A percentile compares a stretch with the other conserved stretches of the same genome.
These are phyloP conservation scores for Pigoraptor vietnamica DNA, from an alignment of 78 protist genomes.

Conservation along the genomic window DNA sequence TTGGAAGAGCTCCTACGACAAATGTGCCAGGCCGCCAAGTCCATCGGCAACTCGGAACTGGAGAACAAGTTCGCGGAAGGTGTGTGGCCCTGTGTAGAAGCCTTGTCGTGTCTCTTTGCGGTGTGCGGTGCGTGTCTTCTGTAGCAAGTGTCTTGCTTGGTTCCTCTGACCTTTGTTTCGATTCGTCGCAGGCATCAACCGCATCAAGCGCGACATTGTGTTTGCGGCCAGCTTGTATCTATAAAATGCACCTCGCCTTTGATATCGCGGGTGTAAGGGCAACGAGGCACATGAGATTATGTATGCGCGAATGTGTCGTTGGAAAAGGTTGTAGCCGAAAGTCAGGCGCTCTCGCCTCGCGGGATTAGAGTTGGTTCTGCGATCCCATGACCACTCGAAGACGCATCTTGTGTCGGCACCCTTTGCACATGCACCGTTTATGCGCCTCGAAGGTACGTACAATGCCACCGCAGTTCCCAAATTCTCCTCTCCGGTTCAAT, in stretches of 20 bases:
- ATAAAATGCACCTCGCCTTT: constrained; percentile 18
- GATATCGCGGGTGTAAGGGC: not conserved
- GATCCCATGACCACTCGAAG: too few relatives aligned
- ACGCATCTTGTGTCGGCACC: too few relatives aligned
- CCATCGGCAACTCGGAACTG: constrained; percentile 84
- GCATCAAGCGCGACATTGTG: constrained; percentile 86
- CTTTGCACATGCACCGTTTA: too few relatives aligned
- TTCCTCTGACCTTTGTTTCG: constrained; percentile 86
- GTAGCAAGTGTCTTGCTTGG: not conserved
- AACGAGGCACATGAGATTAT: too few relatives aligned
- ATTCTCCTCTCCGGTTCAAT: too few relatives aligned
- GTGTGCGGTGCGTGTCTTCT: not conserved
- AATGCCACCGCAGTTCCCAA: too few relatives aligned
- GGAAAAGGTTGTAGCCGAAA: too few relatives aligned
- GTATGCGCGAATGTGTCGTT: too few relatives aligned
- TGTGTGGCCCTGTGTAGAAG: not conserved
- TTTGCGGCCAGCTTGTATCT: constrained; percentile 78
- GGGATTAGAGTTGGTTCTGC: too few relatives aligned
- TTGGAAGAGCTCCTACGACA: constrained; percentile 90
- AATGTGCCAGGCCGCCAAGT: constrained; percentile 76
- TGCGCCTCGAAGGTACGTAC: too few relatives aligned
- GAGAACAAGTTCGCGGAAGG: constrained; percentile 65
- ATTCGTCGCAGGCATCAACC: constrained; percentile 86
- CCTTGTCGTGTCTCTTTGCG: too few relatives aligned
- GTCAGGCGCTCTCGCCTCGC: too few relatives aligned